phyloP scores from a whole-genome alignment of 805 yeast species.

The Candida alai region DNA sequence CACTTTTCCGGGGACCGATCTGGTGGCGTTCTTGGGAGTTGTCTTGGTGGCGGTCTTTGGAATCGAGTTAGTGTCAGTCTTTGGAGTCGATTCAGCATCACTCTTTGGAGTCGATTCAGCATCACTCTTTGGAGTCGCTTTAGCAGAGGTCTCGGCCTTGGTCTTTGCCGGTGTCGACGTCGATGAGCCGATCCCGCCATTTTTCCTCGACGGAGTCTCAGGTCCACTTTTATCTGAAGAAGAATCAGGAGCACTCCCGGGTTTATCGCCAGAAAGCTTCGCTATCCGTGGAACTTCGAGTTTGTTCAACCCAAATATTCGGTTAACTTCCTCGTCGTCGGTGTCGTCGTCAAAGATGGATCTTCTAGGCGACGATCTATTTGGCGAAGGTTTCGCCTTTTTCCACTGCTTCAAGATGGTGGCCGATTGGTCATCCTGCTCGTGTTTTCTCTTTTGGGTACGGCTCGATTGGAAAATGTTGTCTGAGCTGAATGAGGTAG shows the following conservation, averaged over 20 bases:
- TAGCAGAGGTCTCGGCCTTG: too few species aligned
- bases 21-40: neutral
- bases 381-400: neutral
- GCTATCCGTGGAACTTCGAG: too few species aligned
- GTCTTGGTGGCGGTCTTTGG: neutral
- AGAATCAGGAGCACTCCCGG: too few species aligned
- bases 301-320: too few species aligned
- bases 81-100: constrained; percentile 1
- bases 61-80: neutral
- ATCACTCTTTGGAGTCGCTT: constrained; percentile 2
- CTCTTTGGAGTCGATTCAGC: constrained; percentile 4
- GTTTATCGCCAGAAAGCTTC: too few species aligned
- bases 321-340: too few species aligned
- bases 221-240: too few species aligned
- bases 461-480: constrained; percentile 38
- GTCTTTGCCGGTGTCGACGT: too few species aligned
- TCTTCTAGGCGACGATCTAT: neutral
- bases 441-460: constrained; percentile 12
- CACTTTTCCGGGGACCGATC: neutral
- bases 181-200: too few species aligned
- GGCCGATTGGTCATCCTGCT: constrained; percentile 3
- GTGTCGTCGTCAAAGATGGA: constrained; percentile 1
- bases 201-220: too few species aligned
- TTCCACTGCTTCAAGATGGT: neutral
- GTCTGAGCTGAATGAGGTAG: constrained; percentile 23